Percentiles rank a stretch among this genome's conserved stretches.
These are phyloP conservation scores for Fusarium pseudoanthophilum DNA, from an alignment of 2,329 filamentous ascomycete genomes.

Conservation along the genomic window DNA sequence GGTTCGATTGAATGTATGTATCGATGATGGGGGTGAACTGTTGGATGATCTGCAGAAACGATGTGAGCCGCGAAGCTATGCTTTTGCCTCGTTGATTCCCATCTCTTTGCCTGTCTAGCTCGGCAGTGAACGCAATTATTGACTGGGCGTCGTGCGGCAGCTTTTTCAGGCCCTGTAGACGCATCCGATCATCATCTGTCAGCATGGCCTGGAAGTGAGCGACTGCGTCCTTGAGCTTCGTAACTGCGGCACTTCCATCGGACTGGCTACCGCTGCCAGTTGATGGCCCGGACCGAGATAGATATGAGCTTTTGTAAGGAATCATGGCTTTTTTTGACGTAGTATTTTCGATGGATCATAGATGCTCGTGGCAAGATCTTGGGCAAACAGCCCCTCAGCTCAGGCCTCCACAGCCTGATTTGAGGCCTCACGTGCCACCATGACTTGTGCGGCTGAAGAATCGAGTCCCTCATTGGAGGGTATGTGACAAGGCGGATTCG, in stretches of 20 bases:
- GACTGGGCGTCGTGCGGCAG: slow-evolving; percentile 7
- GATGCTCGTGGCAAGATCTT: background rate
- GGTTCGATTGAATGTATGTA: slow-evolving; percentile 21
- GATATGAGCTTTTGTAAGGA: too few relatives aligned
- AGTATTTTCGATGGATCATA: too few relatives aligned
- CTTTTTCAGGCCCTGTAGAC: background rate
- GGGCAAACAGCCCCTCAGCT: background rate
- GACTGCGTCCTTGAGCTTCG: background rate
- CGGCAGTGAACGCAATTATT: slow-evolving; percentile 19
- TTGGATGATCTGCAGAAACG: slow-evolving; percentile 20
- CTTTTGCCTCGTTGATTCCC: slow-evolving; percentile 16
- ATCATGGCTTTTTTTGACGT: background rate
- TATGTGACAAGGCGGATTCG: too few relatives aligned
- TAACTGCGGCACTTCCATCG: background rate
- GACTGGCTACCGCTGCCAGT: too few relatives aligned
- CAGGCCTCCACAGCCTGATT: background rate
- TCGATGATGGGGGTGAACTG: slow-evolving; percentile 22
- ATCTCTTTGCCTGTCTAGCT: background rate
- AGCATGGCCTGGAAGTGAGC: slow-evolving; percentile 17
- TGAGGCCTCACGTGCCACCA: too few relatives aligned
- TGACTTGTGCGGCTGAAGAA: too few relatives aligned
- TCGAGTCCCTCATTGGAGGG: too few relatives aligned
- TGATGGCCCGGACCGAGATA: too few relatives aligned
- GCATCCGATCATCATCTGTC: slow-evolving; percentile 14
- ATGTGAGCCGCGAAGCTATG: slow-evolving; percentile 6